Evolutionary conservation across 2,329 filamentous ascomycete species (phyloP).

Genomic region (Colletotrichum sp.): DNA sequence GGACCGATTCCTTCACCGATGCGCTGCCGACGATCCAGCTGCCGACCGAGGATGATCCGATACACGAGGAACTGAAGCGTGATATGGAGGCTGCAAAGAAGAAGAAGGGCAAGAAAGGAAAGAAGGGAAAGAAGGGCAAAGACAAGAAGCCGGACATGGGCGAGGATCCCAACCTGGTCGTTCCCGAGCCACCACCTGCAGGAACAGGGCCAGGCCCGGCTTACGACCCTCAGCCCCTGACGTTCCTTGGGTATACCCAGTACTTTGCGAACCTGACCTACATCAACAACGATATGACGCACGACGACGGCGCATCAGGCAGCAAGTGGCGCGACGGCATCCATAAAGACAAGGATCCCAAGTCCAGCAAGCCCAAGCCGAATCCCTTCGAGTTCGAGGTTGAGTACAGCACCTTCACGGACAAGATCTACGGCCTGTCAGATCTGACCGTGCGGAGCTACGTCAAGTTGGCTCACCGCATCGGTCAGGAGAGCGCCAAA

Average conservation of each 20-base stretch:
- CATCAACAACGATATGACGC: slow-evolving; percentile 75
- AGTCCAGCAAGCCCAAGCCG: slow-evolving; percentile 59
- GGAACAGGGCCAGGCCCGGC: slow-evolving; percentile 82
- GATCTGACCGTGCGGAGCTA: slow-evolving; percentile 88
- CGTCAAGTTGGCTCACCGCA: slow-evolving; percentile 79
- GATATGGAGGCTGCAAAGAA: slow-evolving; percentile 34
- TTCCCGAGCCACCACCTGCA: slow-evolving; percentile 77
- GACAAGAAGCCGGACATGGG: slow-evolving; percentile 52
- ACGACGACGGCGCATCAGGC: slow-evolving; percentile 32
- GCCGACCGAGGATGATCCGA: slow-evolving; percentile 19
- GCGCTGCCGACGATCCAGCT: background rate
- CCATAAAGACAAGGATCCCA: slow-evolving; percentile 63
- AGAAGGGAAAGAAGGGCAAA: slow-evolving; percentile 41
- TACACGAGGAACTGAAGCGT: slow-evolving; percentile 32
- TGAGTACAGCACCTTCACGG: slow-evolving; percentile 85
- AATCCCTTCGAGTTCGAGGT: slow-evolving; percentile 76
- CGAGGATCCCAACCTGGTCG: slow-evolving; percentile 64
- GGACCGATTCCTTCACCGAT: slow-evolving; percentile 39
- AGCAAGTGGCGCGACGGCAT: slow-evolving; percentile 69
- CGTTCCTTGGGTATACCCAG: slow-evolving; percentile 82
- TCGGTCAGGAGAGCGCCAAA: slow-evolving; percentile 57
- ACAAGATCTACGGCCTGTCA: slow-evolving; percentile 74
- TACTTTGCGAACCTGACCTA: slow-evolving; percentile 94
- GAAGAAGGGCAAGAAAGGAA: slow-evolving; percentile 44
- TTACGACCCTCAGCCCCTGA: slow-evolving; percentile 84